Evolutionary conservation across 352 stramenopile species (phyloP), one percentile per base, ranked within the genome.

Genomic region (Phytophthora idaei): DNA sequence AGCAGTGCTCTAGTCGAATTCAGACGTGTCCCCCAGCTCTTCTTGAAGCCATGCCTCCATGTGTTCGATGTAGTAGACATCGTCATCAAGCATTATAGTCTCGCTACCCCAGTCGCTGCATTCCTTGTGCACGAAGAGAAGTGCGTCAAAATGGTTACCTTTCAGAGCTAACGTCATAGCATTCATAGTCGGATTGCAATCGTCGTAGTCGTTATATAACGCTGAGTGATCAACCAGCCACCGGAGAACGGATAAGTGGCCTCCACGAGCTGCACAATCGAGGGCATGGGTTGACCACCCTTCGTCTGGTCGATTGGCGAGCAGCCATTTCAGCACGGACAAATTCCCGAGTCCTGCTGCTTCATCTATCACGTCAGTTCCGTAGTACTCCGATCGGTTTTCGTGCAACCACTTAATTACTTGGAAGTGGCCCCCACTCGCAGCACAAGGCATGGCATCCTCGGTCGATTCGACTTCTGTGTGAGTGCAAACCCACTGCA

Each of bases 401-500:
- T 27, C 41, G 31, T 63, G 32, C 25, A 50, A 50, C 52, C 53
- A 60, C 27, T 60, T 8, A 15, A 60, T 6, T 14, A 61, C 28
- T 9, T 42, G 15, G 15, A 61, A 31, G 41, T 61, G 39, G n/a
- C 54, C 41, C 15, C 17, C 50, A 14, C n/a, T 14, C n/a, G 55
- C 45, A 28, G 44, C 28, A n/a, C 25, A 21, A 48, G 53, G 31
- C 55, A 62, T 62, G 28, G 55, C 29, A 3, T 17, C 32, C 2
- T 31, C 37, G 34, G 59, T 67, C 21, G 32, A 62, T 6, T 32
- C 47, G 49, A 45, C 48, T 12, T 42, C 36, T 12, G 28, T 21
- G 32, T 60, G 12, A 5, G 32, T 25, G n/a, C 55, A 34, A 27
- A 67, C 21, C 32, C 32, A 67, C 36, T 61, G 5, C 14, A 67